Evolutionary conservation across 768 basidiomycete species (phyloP).

Genomic region (Suillus fuscotomentosus): DNA sequence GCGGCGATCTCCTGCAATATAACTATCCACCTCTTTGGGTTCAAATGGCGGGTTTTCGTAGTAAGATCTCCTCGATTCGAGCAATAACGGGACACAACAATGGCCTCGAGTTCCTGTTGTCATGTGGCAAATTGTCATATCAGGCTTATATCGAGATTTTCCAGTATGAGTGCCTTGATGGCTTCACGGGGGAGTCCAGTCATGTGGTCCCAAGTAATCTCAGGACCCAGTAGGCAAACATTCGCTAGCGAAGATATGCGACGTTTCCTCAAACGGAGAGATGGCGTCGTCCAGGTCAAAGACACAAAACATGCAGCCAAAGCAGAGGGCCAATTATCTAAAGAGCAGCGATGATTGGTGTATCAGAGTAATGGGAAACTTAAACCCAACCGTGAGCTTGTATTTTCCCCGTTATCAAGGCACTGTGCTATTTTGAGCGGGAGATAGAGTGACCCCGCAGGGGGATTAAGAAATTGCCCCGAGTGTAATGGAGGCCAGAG

Average conservation of each 20-base stretch:
- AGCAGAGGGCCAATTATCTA: neutral
- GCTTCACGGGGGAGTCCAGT: neutral
- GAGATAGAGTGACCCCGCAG: neutral
- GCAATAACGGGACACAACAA: neutral
- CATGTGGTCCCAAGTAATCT: neutral
- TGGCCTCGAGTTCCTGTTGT: neutral
- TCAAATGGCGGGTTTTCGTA: neutral
- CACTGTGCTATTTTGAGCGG: neutral
- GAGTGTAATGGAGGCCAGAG: neutral
- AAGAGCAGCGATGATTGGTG: neutral
- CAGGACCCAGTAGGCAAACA: neutral
- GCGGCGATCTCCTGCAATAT: neutral
- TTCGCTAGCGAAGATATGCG: neutral
- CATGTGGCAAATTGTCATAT: neutral
- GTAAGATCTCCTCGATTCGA: neutral
- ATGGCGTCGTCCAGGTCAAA: neutral
- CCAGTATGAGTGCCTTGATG: neutral
- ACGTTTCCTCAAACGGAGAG: neutral
- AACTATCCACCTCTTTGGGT: neutral
- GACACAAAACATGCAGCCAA: neutral
- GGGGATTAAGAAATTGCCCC: neutral
- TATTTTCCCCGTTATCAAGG: neutral
- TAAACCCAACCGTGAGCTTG: neutral
- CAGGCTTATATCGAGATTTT: neutral
- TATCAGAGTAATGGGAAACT: neutral